A percentile compares a stretch with the other conserved stretches of the same genome.
phyloP scores from a whole-genome alignment of 192 early-diverging fungal genomes.

The Dissophora ornata region DNA sequence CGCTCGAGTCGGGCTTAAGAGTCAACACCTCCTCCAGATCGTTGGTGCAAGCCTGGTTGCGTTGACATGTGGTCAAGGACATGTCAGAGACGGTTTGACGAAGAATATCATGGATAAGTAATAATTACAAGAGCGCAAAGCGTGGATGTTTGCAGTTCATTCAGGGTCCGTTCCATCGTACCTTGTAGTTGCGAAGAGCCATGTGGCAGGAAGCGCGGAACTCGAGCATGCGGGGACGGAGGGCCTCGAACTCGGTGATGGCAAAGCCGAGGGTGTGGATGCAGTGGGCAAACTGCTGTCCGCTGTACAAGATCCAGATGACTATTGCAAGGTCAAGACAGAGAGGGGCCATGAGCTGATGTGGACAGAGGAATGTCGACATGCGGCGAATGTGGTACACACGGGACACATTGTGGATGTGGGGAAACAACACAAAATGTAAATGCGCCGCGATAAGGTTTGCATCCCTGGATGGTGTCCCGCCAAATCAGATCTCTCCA shows the following conservation, averaged over 20 bases:
- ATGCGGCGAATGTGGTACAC: too few species aligned
- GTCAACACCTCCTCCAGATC: conserved; percentile 42
- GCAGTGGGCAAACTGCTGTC: conserved; percentile 68
- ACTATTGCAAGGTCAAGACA: conserved; percentile 20
- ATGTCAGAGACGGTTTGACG: background rate
- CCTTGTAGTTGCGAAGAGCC: conserved; percentile 57
- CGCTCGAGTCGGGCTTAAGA: conserved; percentile 24
- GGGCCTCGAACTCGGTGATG: conserved; percentile 60
- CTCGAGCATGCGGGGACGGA: conserved; percentile 63
- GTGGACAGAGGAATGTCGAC: too few species aligned
- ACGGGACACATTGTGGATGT: too few species aligned
- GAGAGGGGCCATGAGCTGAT: too few species aligned
- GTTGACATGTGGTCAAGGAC: background rate
- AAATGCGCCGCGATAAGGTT: too few species aligned
- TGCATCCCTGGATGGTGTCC: too few species aligned
- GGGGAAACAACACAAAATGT: too few species aligned
- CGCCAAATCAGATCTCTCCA: conserved; percentile 21
- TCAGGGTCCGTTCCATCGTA: too few species aligned
- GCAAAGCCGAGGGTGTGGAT: conserved; percentile 66
- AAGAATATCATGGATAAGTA: too few species aligned
- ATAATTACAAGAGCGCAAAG: too few species aligned
- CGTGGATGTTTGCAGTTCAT: too few species aligned
- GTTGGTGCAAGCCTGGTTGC: conserved; percentile 48
- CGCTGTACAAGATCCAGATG: conserved; percentile 68
- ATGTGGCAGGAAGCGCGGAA: conserved; percentile 67